Evolutionary conservation across 2,329 filamentous ascomycete genomes (phyloP), one percentile per base, ranked within the genome.

Genomic region (Zymoseptoria crescenta): DNA sequence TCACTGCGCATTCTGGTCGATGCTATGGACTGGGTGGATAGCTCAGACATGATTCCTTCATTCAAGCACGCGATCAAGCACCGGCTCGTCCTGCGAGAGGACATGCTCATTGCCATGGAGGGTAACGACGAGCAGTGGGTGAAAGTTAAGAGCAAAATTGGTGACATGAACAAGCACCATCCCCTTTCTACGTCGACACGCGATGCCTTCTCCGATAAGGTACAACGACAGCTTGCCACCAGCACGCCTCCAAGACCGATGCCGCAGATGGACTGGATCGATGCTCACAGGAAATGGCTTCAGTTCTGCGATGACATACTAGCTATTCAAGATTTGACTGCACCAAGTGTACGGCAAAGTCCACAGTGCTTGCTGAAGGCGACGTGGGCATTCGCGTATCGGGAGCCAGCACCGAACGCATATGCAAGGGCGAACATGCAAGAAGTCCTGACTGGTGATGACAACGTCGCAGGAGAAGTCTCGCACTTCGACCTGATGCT

Each of bases 231-330:
- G 63, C 80, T 99, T 30, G 92, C 94, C 0, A 96, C 91, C 66
- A 96, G 91, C 0, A 92, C 96, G 68, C 94, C 94, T 3, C 94
- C 94, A 7, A 83, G 93, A 8, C 92, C 93, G 0, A 93, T 96
- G 67, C 89, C 96, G 9, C 81, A 90, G 56, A 78, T 92, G 2
- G 83, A 82, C 27, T 87, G 89, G 65, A 82, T 86, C 13, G 86
- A 90, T 67, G 88, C 91, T 0, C 82, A 87, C 63, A 76, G 76
- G 20, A 86, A 89, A 65, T 80, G 96, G 62, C 81, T 81, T 58
- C 83, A 85, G 51, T 75, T 96, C 28, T 88, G 88, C 62, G 77
- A 82, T 58, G 90, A 96, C 72, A 87, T 86, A 1, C 77, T 83
- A 27, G 86, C 92, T 59, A 75, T 75, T 1, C 60, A 67, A 28